Evolutionary conservation across 257 asterid species (phyloP), one percentile per base, ranked within the genome.

Genomic region (Solanum appendiculatum): DNA sequence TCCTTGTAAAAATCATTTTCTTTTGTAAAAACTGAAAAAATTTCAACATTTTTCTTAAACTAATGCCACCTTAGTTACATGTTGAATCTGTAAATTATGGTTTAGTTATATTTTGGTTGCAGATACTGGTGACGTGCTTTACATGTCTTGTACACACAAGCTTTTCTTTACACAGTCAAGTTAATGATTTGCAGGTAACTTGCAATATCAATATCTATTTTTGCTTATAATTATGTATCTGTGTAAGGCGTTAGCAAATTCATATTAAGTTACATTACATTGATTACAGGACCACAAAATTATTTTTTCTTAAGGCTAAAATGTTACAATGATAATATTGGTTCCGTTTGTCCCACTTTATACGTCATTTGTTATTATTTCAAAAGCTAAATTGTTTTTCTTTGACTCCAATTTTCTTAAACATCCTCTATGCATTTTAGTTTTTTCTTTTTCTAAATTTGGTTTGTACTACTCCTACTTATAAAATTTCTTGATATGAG

Each of bases 141-240:
- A 87, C 96, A 58, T 92, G 93, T 33, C 86, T 93, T 90, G 54
- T 91, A 64, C 93, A 92, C 92, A 93, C 87, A 86, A 93, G 88
- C 77, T 88, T 93, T 86, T 75, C 91, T 44, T 87, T 93, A 46
- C 95, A 90, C 87, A 84, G 83, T 34, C 92, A 93, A 93, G 91
- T 93, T 83, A 77, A 85, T 90, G 88, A 86, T 51, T 90, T 95
- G 86, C 94, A 93, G 98, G 98, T 94, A 93, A 70, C 9, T 81
- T 81, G 25, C 20, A 18, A 2, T 48, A 29, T 81, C 68, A 81
- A 46, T 48, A 46, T 46, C 33, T 78, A 18, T 46, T 48, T 29
- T 51, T 6, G 5, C 85, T 27, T 81, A 18, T 81, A 44, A 44
- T 44, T 42, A 46, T 77, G 37, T 27, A 37, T 42, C 39, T 51